Evolutionary conservation across 805 yeast species (phyloP), one percentile per base, ranked within the genome.

Genomic region (Yamadazyma insecticola): DNA sequence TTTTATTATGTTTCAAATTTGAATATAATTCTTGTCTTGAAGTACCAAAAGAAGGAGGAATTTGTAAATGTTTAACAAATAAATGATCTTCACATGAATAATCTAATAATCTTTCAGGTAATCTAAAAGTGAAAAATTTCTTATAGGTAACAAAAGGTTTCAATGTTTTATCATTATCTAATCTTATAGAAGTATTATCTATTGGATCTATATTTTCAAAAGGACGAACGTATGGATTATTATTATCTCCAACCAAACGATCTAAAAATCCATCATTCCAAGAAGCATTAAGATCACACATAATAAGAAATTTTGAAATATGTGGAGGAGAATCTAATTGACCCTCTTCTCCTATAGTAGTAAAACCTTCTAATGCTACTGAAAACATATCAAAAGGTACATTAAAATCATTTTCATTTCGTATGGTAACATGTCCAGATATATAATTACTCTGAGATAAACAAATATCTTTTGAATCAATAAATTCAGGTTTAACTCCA

Each of bases 241-340:
- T 37, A 38, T 57, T 40, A 24, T 62, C 67, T 1, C 54, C 44
- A 12, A 47, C 31, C 24, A 62, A 48, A 16, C 67, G 36, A 40
- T 58, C 60, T 11, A 62, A 37, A 26, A 34, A 41, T 0, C 54
- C 61, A 37, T 53, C 60, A 36, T 53, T 60, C 67, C 67, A 63
- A 12, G 63, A 57, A 1, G 68, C 70, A 28, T 55, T 55, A 40
- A 60, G 62, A 35, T 63, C 70, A 42, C 57, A 61, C 70, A 63
- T 62, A 28, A 53, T 57, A 28, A 63, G 41, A 35, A 60, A 61
- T 35, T 16, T 44, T 44, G 6, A 50, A 30, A 8, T 47, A 52
- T 6, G 35, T 39, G 28, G 43, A 44, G 18, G 48, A 39, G 32
- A 9, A 6, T 24, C 21, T 5, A 24, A 20, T 10, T 24, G 19